Evolutionary conservation across 2,329 filamentous ascomycete species (phyloP).

Genomic region (Pseudohalonectria lignicola): DNA sequence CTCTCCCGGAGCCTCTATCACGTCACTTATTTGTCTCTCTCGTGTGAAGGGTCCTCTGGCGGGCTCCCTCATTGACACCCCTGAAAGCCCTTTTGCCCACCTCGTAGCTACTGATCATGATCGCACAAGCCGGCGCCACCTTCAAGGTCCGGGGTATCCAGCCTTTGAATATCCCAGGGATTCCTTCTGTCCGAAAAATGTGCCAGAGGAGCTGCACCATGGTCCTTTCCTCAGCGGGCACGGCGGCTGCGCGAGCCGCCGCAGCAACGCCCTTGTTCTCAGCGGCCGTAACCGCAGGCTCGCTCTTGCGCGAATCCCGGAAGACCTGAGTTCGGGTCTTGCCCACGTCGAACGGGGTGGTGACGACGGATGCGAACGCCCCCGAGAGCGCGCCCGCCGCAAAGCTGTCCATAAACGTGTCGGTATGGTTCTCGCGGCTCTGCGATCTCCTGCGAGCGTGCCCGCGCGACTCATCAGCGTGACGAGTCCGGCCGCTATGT

Average conservation of each 20-base stretch:
- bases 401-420: conserved; percentile 83
- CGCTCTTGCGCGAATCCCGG: conserved; percentile 36
- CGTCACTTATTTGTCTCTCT: too few species aligned
- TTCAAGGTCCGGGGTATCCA: conserved; percentile 90
- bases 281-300: conserved; percentile 6
- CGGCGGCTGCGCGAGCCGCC: conserved; percentile 19
- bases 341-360: conserved; percentile 93
- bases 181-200: conserved; percentile 79
- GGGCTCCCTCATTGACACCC: conserved; percentile 51
- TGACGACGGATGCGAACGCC: conserved; percentile 74
- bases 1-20: too few species aligned
- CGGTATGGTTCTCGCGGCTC: conserved; percentile 57
- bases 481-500: conserved; percentile 27
- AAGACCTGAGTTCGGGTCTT: conserved; percentile 91
- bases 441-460: conserved; percentile 43
- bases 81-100: conserved; percentile 83
- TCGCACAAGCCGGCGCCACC: conserved; percentile 91
- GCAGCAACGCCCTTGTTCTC: conserved; percentile 10
- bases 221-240: conserved; percentile 59
- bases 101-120: conserved; percentile 99
- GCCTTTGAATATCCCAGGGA: conserved; percentile 73
- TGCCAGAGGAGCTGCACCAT: conserved; percentile 83
- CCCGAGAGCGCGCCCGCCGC: conserved; percentile 75
- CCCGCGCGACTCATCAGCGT: conserved; percentile 16
- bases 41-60: too few species aligned